Conservation (phyloP, 2,329 filamentous ascomycete species). For the Arthrobotrys iridis region DNA sequence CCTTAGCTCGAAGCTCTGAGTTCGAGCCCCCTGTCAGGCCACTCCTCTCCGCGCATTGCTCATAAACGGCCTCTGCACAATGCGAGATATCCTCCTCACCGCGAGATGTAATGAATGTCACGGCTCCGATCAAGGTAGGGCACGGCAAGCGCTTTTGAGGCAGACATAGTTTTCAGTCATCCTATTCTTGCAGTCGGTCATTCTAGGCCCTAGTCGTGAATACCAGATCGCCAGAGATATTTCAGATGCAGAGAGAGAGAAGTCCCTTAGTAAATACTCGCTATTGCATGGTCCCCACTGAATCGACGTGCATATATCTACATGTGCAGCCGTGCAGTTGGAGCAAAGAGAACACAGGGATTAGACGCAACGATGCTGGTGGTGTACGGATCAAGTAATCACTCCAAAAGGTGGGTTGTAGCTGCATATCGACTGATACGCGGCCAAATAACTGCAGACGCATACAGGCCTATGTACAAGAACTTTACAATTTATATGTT, state of each 20-base stretch:
- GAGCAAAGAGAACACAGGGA: not conserved
- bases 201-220: slow-evolving; percentile 18
- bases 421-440: no score
- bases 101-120: slow-evolving; percentile 2
- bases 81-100: slow-evolving; percentile 14
- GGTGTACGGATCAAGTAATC: slow-evolving; percentile 16
- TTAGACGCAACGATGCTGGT: slow-evolving; percentile 2
- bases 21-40: slow-evolving; percentile 18
- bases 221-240: slow-evolving; percentile 23
- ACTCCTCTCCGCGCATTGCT: not conserved
- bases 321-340: slow-evolving; percentile 3
- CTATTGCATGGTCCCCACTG: slow-evolving; percentile 7
- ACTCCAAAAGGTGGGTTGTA: slow-evolving; percentile 6
- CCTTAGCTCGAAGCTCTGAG: not conserved
- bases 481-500: not conserved
- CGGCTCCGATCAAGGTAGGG: not conserved
- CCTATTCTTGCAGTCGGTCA: not conserved
- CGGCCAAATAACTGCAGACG: no score
- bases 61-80: not conserved
- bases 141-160: not conserved
- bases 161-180: not conserved
- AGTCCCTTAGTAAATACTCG: slow-evolving; percentile 14
- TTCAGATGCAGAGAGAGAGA: slow-evolving; percentile 26
- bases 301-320: not conserved
- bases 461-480: slow-evolving; percentile 3